Conservation (phyloP, 768 basidiomycete species). For the Boletus sp. region DNA sequence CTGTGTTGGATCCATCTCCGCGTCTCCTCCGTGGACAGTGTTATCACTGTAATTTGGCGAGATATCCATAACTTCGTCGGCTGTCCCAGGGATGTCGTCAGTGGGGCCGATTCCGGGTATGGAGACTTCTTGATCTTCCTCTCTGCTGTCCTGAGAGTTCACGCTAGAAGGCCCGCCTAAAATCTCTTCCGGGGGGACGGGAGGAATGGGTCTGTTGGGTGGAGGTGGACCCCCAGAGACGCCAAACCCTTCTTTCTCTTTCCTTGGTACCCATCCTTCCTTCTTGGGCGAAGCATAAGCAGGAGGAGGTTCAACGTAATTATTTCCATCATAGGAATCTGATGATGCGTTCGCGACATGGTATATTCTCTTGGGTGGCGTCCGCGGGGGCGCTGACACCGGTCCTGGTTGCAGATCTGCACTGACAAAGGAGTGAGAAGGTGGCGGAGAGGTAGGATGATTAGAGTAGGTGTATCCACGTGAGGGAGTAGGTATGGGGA, state of each 20-base stretch:
- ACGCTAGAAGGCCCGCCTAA: conserved; percentile 7
- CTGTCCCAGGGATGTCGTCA: conserved; percentile 20
- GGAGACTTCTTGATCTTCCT: background rate
- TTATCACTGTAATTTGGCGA: conserved; percentile 19
- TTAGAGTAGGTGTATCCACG: conserved; percentile 4
- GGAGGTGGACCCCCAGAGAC: background rate
- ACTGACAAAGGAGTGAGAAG: conserved; percentile 4
- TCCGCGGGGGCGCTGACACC: conserved; percentile 21
- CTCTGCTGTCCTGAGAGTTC: background rate
- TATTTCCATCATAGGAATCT: conserved; percentile 16
- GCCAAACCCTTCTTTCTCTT: conserved; percentile 18
- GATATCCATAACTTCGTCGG: conserved; percentile 29
- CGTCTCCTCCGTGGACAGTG: conserved; percentile 2
- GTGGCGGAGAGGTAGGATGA: conserved; percentile 9
- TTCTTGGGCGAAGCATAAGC: conserved; percentile 37
- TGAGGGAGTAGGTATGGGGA: conserved; percentile 16
- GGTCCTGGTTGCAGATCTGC: background rate
- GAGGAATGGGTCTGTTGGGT: conserved; percentile 19
- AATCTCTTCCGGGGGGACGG: conserved; percentile 4
- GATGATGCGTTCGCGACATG: conserved; percentile 41
- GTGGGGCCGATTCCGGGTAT: background rate
- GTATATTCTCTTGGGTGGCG: conserved; percentile 39
- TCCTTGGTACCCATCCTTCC: conserved; percentile 3
- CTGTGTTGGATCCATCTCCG: conserved; percentile 7
- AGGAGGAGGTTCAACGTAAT: conserved; percentile 42